Evolutionary conservation across 805 yeast genomes (phyloP).

Genomic region (Candida yuanshanica): DNA sequence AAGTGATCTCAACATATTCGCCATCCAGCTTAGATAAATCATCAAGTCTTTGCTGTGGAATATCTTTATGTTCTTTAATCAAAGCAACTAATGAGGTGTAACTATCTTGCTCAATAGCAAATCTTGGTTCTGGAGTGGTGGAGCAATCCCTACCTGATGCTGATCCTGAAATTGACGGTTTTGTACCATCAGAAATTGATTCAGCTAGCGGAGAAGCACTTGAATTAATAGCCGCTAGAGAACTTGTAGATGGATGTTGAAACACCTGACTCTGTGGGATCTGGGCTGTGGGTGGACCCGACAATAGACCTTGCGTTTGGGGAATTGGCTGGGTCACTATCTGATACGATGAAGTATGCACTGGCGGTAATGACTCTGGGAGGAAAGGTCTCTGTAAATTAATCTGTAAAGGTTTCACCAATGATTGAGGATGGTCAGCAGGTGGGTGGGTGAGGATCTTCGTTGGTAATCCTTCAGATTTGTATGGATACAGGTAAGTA

Average conservation of each 20-base stretch:
- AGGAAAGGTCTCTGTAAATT: constrained; percentile 13
- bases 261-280: not conserved
- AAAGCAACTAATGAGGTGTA: constrained; percentile 12
- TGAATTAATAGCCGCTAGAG: not conserved
- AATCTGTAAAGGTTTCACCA: constrained; percentile 16
- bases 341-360: not conserved
- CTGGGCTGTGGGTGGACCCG: not conserved
- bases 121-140: constrained; percentile 8
- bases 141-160: not conserved
- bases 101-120: constrained; percentile 14
- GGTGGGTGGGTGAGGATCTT: constrained; percentile 13
- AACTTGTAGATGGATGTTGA: not conserved
- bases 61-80: constrained; percentile 16
- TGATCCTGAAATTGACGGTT: not conserved
- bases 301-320: not conserved
- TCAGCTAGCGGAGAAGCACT: not conserved
- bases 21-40: constrained; percentile 13
- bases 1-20: constrained; percentile 18
- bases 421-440: constrained; percentile 7
- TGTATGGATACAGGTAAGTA: constrained; percentile 15
- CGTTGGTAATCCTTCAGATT: constrained; percentile 19
- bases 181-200: not conserved
- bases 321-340: too few relatives aligned
- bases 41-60: constrained; percentile 12
- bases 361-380: not conserved